phyloP scores from a whole-genome alignment of 768 basidiomycete genomes.

The Pleurotus tuber-regium region DNA sequence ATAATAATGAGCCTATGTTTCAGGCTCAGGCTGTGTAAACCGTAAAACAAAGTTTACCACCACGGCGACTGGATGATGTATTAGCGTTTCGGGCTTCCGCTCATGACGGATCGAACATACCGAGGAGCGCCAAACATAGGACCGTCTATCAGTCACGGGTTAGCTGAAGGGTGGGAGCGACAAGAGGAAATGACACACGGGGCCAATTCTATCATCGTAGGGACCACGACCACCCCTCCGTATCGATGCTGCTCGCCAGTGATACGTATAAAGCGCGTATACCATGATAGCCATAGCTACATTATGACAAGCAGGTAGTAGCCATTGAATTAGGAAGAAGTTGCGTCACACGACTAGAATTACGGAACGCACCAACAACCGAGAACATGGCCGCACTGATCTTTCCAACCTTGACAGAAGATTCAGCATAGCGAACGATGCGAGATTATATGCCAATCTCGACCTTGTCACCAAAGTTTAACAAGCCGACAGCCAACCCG shows the following conservation, averaged over 20 bases:
- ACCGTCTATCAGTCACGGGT: conserved; percentile 54
- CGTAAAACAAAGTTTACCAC: conserved; percentile 84
- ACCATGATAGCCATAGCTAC: conserved; percentile 96
- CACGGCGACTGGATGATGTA: conserved; percentile 60
- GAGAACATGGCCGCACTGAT: conserved; percentile 98
- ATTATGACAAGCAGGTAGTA: too few species aligned
- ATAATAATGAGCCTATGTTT: too few species aligned
- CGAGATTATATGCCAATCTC: conserved; percentile 4
- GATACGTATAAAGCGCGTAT: conserved; percentile 93
- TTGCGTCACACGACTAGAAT: too few species aligned
- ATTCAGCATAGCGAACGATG: conserved; percentile 2
- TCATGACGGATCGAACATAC: conserved; percentile 31
- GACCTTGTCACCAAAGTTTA: conserved; percentile 98
- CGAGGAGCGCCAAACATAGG: conserved; percentile 76
- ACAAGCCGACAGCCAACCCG: conserved; percentile 89
- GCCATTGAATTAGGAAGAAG: background rate
- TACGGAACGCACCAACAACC: conserved; percentile 68
- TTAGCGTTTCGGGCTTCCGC: conserved; percentile 1
- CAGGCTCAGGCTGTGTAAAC: conserved; percentile 48
- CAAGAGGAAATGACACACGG: conserved; percentile 43
- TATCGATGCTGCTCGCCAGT: conserved; percentile 94
- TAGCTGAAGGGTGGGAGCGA: conserved; percentile 10
- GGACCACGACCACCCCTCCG: conserved; percentile 88
- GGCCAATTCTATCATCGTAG: conserved; percentile 94
- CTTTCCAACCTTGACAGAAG: conserved; percentile 71